Base-by-base conservation (phyloP, 306 rosid species). In the Lablab purpureus region DNA sequence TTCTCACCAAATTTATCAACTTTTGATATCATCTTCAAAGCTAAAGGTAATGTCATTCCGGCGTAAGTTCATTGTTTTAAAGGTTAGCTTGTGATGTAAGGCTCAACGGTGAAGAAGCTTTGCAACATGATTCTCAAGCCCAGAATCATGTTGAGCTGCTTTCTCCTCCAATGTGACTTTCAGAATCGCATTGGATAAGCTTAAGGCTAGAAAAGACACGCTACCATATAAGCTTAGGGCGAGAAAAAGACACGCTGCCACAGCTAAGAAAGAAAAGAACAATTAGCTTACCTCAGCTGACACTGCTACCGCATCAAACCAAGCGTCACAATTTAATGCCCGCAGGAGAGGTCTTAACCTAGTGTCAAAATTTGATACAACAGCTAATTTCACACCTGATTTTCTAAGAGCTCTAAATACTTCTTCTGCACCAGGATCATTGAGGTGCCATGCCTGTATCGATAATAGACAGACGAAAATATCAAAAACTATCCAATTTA, bases 301-400 rank as follows among this genome's bases (percentile, higher is more conserved):
- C 49, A 95, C 98, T 47, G 99, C 99, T 43, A 95, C 90, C 4
- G 98, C 99, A 84, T 95, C 99, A 75, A 95, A 95, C 99, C 99
- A 95, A 64, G 82, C 78, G 52, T 95, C 99, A 69, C 99, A 95
- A 19, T 90, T 86, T 77, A 95, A 78, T 72, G 90, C 92, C 64
- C 82, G 87, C 86, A 95, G 73, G 15, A 95, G 88, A 70, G 99
- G 96, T 82, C 98, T 88, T 73, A 95, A 82, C 51, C 99, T 88
- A 70, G 98, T 95, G 81, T 95, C 99, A 66, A 95, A 95, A 76
- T 95, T 95, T 43, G 99, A 95, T 67, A 95, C 97, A 60, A 92
- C 66, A 7, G 94, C 99, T 75, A 92, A 73, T 84, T 89, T 92
- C 54, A 95, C 99, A 79, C 97, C 97, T 25, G 90, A 86, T 80